Percentiles rank a stretch among this genome's conserved stretches.
Evolutionary conservation across 257 asterid species (phyloP).

Genomic region (Buddleja alternifolia): DNA sequence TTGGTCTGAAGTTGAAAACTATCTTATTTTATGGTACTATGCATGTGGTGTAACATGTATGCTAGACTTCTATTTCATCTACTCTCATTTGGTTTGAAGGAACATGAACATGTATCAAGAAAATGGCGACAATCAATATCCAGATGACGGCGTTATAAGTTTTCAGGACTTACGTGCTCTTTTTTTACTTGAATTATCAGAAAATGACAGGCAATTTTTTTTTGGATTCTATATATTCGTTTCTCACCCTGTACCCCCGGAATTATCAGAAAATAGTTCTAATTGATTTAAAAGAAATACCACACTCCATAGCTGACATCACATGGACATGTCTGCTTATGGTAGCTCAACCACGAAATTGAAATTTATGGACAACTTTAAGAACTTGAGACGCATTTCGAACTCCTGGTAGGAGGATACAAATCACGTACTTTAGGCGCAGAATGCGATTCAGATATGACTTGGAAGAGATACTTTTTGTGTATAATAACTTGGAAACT

Average conservation of each 20-base stretch:
- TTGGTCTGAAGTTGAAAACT: conserved; percentile 32
- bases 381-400: background rate
- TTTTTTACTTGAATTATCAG: conserved; percentile 19
- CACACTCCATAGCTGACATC: background rate
- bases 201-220: background rate
- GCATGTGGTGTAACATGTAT: conserved; percentile 26
- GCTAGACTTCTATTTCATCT: conserved; percentile 24
- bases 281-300: conserved; percentile 2
- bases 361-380: conserved; percentile 15
- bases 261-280: background rate
- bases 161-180: background rate
- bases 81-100: background rate
- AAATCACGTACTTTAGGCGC: conserved; percentile 9
- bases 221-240: background rate
- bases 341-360: background rate
- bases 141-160: conserved; percentile 14
- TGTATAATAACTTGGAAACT: conserved; percentile 7
- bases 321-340: background rate
- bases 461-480: too few species aligned
- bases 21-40: conserved; percentile 27
- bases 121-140: conserved; percentile 16
- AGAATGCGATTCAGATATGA: background rate
- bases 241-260: background rate
- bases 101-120: conserved; percentile 27
- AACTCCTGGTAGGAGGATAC: background rate